Conservation (phyloP, 2,329 filamentous ascomycete genomes). For the Colletotrichum gloeosporioides region DNA sequence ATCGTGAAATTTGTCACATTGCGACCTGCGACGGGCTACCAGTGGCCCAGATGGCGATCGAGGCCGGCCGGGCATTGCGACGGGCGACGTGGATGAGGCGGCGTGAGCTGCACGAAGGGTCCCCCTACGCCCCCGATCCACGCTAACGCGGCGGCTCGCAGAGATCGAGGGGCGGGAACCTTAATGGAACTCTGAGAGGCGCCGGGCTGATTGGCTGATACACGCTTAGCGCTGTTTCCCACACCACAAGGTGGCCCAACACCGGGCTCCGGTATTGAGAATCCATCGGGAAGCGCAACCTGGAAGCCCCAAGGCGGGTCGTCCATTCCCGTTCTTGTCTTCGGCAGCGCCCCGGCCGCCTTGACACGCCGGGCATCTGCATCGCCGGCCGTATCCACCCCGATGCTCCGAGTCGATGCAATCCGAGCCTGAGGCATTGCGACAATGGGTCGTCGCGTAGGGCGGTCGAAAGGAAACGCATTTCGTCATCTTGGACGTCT, state of each 20-base stretch:
- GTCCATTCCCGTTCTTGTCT: too few species aligned
- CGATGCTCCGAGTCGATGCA: neutral
- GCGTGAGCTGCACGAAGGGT: constrained; percentile 12
- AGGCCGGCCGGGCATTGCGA: neutral
- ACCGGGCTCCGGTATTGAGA: neutral
- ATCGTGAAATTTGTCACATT: neutral
- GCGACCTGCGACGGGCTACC: neutral
- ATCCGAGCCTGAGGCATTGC: too few species aligned
- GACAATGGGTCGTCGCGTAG: too few species aligned
- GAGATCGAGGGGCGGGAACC: constrained; percentile 27
- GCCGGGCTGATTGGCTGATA: constrained; percentile 1
- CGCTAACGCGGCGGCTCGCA: constrained; percentile 30
- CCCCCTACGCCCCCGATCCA: constrained; percentile 27
- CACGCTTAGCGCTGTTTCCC: neutral
- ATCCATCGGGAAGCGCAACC: too few species aligned
- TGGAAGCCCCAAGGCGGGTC: too few species aligned
- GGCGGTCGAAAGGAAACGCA: neutral
- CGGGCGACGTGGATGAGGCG: neutral
- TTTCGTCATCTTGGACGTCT: neutral
- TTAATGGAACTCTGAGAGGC: neutral
- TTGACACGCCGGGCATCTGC: neutral
- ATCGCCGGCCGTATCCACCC: neutral
- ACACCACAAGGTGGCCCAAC: neutral
- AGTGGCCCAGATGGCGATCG: neutral
- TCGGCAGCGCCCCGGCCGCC: neutral